Conservation (phyloP, 441 rosid genomes). For the Eutrema salsugineum region DNA sequence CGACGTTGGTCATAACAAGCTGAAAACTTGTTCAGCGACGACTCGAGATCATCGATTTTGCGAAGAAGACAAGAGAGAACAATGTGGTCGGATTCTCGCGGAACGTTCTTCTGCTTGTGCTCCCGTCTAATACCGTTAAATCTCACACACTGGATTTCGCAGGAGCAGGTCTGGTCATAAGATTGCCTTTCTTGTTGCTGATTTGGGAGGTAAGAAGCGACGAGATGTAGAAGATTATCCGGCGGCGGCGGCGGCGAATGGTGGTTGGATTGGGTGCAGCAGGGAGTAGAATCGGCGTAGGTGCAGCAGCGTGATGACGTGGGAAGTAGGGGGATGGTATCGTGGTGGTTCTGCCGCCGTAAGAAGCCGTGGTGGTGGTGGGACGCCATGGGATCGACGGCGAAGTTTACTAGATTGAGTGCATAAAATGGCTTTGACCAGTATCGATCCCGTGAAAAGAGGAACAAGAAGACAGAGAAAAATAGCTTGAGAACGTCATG, state of each 20-base stretch:
- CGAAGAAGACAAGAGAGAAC: constrained; percentile 61
- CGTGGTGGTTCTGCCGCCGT: constrained; percentile 17
- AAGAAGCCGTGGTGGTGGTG: constrained; percentile 31
- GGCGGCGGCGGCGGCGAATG: constrained; percentile 14
- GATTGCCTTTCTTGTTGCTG: constrained; percentile 26
- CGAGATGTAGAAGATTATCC: constrained; percentile 53
- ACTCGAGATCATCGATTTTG: constrained; percentile 69
- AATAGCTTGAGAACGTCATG: constrained; percentile 9
- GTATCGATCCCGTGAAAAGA: neutral
- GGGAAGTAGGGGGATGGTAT: constrained; percentile 26
- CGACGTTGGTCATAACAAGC: constrained; percentile 16
- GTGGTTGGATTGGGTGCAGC: constrained; percentile 23
- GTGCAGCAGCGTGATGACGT: constrained; percentile 32
- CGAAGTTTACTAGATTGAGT: neutral
- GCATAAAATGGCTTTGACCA: constrained; percentile 9
- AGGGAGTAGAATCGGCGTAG: constrained; percentile 13
- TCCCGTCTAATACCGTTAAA: neutral
- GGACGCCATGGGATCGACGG: constrained; percentile 45
- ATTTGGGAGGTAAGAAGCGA: constrained; percentile 44
- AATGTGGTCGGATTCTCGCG: constrained; percentile 22
- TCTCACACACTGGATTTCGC: constrained; percentile 1
- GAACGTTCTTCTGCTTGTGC: constrained; percentile 11
- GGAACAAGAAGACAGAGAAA: neutral
- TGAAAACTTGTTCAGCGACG: constrained; percentile 49
- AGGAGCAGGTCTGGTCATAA: constrained; percentile 20